Percentiles rank a stretch among this genome's conserved stretches.
Conservation (phyloP, 176 grass and related monocot species). For the Raddia guianensis region DNA sequence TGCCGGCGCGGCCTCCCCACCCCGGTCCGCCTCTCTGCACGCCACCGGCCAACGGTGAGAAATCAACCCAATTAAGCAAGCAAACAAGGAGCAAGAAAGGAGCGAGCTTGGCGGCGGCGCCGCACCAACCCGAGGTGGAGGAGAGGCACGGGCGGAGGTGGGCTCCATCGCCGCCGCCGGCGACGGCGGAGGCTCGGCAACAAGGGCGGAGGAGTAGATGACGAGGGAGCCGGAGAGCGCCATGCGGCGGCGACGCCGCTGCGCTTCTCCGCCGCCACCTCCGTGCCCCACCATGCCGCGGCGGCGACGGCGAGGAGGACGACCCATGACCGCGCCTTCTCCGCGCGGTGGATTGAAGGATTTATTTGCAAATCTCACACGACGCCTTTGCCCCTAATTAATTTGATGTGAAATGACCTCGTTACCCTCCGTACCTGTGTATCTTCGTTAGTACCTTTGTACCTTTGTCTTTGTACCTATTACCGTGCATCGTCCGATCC, state of each 20-base stretch:
- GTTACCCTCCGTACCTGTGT: no score
- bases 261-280: no score
- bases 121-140: conserved; percentile 32
- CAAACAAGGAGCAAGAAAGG: neutral
- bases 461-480: no score
- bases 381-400: no score
- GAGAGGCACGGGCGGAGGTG: conserved; percentile 51
- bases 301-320: no score
- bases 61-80: neutral
- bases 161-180: neutral
- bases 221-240: conserved; percentile 83
- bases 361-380: no score
- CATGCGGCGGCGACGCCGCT: conserved; percentile 68
- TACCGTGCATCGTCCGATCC: no score
- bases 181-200: neutral
- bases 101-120: neutral
- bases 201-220: conserved; percentile 74
- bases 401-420: no score
- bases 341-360: no score
- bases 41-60: neutral
- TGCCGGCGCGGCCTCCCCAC: conserved; percentile 33
- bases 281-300: no score
- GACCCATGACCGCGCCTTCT: no score
- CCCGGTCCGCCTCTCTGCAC: conserved; percentile 44
- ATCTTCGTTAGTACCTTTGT: no score